A percentile compares a stretch with the other conserved stretches of the same genome.
Evolutionary conservation across 495 filamentous ascomycete species (phyloP).

Genomic region (Rusavskia elegans): DNA sequence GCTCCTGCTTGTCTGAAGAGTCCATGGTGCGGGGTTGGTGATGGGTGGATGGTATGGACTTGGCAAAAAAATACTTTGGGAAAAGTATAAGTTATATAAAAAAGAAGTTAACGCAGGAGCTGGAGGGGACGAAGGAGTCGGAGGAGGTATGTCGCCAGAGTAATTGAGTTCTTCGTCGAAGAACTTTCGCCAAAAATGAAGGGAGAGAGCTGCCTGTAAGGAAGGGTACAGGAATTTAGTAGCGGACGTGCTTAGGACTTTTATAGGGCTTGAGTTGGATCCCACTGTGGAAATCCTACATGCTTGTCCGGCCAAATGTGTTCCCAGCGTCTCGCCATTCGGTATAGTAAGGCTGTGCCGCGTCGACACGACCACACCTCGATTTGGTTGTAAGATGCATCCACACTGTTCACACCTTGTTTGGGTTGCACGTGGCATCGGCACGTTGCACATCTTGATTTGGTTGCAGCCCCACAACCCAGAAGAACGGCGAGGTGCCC

Average conservation of each 20-base stretch:
- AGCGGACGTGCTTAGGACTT: not conserved
- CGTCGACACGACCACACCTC: not conserved
- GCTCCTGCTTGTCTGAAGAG: not conserved
- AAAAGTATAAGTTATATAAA: no score
- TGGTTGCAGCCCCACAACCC: not conserved
- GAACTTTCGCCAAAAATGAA: not conserved
- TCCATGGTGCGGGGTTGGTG: not conserved
- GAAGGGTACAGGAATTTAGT: not conserved
- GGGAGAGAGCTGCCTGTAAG: not conserved
- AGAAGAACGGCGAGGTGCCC: not conserved
- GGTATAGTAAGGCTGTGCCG: not conserved
- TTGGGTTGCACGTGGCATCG: not conserved
- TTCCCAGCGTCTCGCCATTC: not conserved
- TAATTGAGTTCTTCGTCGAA: no score
- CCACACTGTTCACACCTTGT: not conserved
- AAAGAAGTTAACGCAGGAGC: no score
- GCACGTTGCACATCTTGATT: not conserved
- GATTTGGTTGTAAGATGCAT: not conserved
- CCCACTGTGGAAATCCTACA: not conserved
- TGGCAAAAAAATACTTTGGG: not conserved
- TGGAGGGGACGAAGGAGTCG: no score
- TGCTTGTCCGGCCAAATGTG: not conserved
- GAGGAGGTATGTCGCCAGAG: no score
- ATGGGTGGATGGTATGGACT: not conserved
- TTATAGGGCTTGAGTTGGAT: not conserved